Percentiles rank a stretch among this genome's conserved stretches.
These are phyloP conservation scores for Tolypocladium guangdongense DNA, from an alignment of 2,329 filamentous ascomycete genomes.

Conservation along the genomic window DNA sequence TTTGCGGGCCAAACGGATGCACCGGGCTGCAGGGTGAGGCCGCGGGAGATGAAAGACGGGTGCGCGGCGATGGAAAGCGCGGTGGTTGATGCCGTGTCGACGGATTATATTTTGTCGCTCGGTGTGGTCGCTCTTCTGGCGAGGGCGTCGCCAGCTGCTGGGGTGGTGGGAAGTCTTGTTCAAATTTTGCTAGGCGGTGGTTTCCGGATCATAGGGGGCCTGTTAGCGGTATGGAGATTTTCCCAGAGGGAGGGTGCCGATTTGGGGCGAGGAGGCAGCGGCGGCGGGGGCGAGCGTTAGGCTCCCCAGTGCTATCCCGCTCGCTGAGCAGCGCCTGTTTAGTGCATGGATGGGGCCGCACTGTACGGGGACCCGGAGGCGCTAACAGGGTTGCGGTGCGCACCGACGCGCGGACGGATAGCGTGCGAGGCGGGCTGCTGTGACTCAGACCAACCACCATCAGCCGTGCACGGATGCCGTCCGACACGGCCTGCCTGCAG, in stretches of 20 bases:
- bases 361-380: not conserved
- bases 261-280: not conserved
- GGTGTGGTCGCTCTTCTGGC: conserved; percentile 8
- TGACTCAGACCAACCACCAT: not conserved
- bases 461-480: not conserved
- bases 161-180: conserved; percentile 14
- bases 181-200: conserved; percentile 21
- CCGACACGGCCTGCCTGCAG: not conserved
- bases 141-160: conserved; percentile 16
- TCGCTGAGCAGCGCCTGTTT: not conserved
- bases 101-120: conserved; percentile 16
- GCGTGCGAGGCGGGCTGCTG: not conserved
- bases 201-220: conserved; percentile 5
- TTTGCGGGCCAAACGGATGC: conserved; percentile 53
- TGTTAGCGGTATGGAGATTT: conserved; percentile 4
- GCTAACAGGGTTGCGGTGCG: not conserved
- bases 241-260: not conserved
- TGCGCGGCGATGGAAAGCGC: conserved; percentile 19
- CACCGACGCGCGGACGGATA: not conserved
- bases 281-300: not conserved
- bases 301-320: not conserved
- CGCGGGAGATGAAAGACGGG: conserved; percentile 17
- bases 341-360: not conserved
- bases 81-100: conserved; percentile 18
- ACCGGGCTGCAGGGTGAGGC: conserved; percentile 11